Evolutionary conservation across 495 filamentous ascomycete genomes (phyloP), one percentile per base, ranked within the genome.

Genomic region (Hypoxylon lienhwacheense): DNA sequence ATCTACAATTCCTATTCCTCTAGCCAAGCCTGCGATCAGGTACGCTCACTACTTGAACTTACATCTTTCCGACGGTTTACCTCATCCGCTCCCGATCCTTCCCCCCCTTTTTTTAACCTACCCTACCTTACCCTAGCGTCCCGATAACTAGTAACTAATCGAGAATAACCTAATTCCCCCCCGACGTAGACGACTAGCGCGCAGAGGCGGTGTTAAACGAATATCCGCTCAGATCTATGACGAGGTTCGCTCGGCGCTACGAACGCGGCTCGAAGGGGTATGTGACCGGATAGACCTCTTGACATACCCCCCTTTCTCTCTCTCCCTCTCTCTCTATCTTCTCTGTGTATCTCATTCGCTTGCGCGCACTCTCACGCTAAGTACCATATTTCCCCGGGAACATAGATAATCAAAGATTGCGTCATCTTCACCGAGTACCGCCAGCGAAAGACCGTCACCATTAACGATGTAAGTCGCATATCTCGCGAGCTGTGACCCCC

Each of bases 131-230:
- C n/a, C n/a, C n/a, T n/a, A n/a, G n/a, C n/a, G n/a, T n/a, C n/a
- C n/a, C n/a, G n/a, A n/a, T n/a, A n/a, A n/a, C n/a, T n/a, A n/a
- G n/a, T n/a, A n/a, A n/a, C n/a, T n/a, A n/a, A n/a, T n/a, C n/a
- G n/a, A n/a, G n/a, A n/a, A n/a, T n/a, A n/a, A n/a, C n/a, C n/a
- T n/a, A n/a, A n/a, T n/a, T n/a, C n/a, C n/a, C n/a, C n/a, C n/a
- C n/a, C n/a, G n/a, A n/a, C n/a, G n/a, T n/a, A 91, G 88, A 36
- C 87, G 89, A 44, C 74, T 95, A 3, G 89, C 89, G 3, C 81
- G 89, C 1, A 82, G 89, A 12, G 89, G 89, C 3, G 89, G 89
- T 0, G 81, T 93, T 4, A 87, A 88, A 55, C 72, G 89, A 0
- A 90, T 95, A 12, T 85, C 81, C 0, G 75, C 58, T 0, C 53